Percentiles rank a stretch among this genome's conserved stretches.
phyloP scores from a whole-genome alignment of 2,329 filamentous ascomycete species.

The Aspergillus sp. region DNA sequence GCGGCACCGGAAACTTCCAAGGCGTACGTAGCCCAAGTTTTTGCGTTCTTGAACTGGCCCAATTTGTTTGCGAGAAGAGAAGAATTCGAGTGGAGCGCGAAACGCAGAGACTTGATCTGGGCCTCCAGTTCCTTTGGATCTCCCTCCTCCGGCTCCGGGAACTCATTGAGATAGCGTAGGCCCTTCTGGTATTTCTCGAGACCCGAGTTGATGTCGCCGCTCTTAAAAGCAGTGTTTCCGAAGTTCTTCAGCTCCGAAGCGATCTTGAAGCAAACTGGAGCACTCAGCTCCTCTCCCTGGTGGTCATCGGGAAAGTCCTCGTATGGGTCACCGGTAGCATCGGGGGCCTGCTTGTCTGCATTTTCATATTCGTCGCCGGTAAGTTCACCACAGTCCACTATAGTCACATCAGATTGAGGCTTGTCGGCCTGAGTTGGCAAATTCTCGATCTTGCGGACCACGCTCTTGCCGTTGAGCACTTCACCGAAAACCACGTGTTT shows the following conservation, averaged over 20 bases:
- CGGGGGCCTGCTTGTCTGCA: conserved; percentile 68
- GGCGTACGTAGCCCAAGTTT: conserved; percentile 70
- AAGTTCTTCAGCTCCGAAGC: conserved; percentile 84
- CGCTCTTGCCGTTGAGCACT: conserved; percentile 86
- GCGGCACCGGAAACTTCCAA: conserved; percentile 61
- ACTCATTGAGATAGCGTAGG: conserved; percentile 83
- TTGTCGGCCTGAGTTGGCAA: conserved; percentile 75
- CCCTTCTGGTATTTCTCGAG: conserved; percentile 95
- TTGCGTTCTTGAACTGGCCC: conserved; percentile 67
- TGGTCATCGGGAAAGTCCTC: conserved; percentile 94
- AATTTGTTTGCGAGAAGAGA: conserved; percentile 84
- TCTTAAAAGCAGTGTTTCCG: conserved; percentile 91
- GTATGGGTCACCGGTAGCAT: conserved; percentile 84
- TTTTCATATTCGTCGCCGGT: conserved; percentile 67
- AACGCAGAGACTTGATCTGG: conserved; percentile 71
- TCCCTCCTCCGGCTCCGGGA: conserved; percentile 67
- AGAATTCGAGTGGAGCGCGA: conserved; percentile 85
- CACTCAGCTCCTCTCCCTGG: conserved; percentile 62
- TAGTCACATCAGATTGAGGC: conserved; percentile 69
- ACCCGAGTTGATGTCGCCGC: conserved; percentile 65
- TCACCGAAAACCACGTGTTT: conserved; percentile 99
- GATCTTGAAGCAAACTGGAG: conserved; percentile 71
- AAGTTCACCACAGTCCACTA: conserved; percentile 85
- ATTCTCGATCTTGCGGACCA: conserved; percentile 89
- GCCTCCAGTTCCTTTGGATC: conserved; percentile 68